phyloP scores from a whole-genome alignment of 2,329 filamentous ascomycete genomes.

The Corynespora cassiicola region DNA sequence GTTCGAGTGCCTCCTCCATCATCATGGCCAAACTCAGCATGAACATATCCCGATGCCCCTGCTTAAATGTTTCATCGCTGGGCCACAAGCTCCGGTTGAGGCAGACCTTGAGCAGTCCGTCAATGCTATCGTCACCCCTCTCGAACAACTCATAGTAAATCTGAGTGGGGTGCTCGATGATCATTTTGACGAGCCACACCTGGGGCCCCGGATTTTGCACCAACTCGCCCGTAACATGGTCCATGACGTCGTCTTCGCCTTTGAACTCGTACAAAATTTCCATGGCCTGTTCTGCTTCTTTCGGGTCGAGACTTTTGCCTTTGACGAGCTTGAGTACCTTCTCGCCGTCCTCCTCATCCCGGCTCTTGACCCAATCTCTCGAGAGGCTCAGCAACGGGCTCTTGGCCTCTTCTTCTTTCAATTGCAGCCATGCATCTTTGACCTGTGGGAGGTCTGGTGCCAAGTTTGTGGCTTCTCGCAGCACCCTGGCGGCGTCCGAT shows the following conservation, averaged over 20 bases:
- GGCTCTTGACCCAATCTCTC: conserved; percentile 40
- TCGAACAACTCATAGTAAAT: conserved; percentile 53
- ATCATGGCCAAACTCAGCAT: conserved; percentile 83
- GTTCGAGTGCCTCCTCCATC: conserved; percentile 87
- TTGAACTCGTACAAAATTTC: conserved; percentile 50
- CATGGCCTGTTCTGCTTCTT: conserved; percentile 49
- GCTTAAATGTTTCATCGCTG: conserved; percentile 51
- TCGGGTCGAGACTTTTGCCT: conserved; percentile 37
- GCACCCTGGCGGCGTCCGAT: conserved; percentile 47
- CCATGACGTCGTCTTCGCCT: conserved; percentile 49
- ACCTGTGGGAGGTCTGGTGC: conserved; percentile 49
- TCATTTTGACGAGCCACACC: conserved; percentile 44
- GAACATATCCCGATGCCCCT: conserved; percentile 65
- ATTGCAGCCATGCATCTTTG: conserved; percentile 47
- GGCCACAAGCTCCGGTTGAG: conserved; percentile 52
- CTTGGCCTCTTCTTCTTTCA: conserved; percentile 48
- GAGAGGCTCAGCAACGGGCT: conserved; percentile 42
- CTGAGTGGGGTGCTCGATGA: conserved; percentile 48
- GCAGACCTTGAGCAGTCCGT: conserved; percentile 49
- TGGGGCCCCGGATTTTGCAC: conserved; percentile 46
- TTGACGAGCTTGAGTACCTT: conserved; percentile 41
- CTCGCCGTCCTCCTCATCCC: conserved; percentile 49
- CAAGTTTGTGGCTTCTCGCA: conserved; percentile 53
- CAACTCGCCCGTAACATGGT: conserved; percentile 48
- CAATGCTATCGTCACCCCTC: conserved; percentile 54